Evolutionary conservation across 2,329 filamentous ascomycete species (phyloP).

Genomic region (Fusarium verrucosum): DNA sequence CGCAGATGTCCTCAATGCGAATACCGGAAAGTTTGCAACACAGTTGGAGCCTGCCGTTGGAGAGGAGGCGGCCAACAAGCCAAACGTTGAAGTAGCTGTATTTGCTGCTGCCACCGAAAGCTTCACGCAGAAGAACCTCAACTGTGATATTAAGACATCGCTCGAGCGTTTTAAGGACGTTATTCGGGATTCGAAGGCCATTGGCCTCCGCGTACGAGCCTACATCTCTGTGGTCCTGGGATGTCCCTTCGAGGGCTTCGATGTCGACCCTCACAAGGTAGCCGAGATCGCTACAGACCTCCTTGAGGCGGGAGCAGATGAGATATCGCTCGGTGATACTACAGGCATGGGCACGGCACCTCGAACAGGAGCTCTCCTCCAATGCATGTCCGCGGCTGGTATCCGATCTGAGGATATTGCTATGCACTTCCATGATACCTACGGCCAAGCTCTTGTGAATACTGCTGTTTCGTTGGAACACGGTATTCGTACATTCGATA

Average conservation of each 20-base stretch:
- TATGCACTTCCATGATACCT: constrained; percentile 90
- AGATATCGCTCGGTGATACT: constrained; percentile 90
- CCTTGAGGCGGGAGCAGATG: constrained; percentile 87
- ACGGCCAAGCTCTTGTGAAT: constrained; percentile 86
- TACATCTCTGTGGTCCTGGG: constrained; percentile 84
- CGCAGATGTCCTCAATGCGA: constrained; percentile 59
- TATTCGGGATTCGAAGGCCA: constrained; percentile 71
- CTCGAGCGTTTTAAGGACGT: constrained; percentile 75
- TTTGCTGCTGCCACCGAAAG: constrained; percentile 85
- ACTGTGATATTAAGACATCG: constrained; percentile 79
- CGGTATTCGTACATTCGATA: constrained; percentile 82
- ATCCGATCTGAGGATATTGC: constrained; percentile 76
- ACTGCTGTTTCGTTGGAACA: constrained; percentile 79
- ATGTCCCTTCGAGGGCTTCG: constrained; percentile 77
- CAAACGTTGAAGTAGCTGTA: constrained; percentile 75
- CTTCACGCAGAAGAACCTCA: constrained; percentile 84
- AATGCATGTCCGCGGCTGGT: constrained; percentile 71
- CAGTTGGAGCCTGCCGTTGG: constrained; percentile 57
- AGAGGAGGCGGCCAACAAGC: constrained; percentile 54
- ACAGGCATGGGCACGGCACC: constrained; percentile 90
- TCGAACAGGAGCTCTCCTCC: constrained; percentile 70
- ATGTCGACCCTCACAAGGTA: constrained; percentile 70
- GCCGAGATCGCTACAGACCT: constrained; percentile 74
- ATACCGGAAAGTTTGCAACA: constrained; percentile 61
- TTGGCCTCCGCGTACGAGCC: constrained; percentile 75